These are phyloP conservation scores for Hortiboletus flavorubellus DNA, from an alignment of 768 basidiomycete species.

Conservation along the genomic window DNA sequence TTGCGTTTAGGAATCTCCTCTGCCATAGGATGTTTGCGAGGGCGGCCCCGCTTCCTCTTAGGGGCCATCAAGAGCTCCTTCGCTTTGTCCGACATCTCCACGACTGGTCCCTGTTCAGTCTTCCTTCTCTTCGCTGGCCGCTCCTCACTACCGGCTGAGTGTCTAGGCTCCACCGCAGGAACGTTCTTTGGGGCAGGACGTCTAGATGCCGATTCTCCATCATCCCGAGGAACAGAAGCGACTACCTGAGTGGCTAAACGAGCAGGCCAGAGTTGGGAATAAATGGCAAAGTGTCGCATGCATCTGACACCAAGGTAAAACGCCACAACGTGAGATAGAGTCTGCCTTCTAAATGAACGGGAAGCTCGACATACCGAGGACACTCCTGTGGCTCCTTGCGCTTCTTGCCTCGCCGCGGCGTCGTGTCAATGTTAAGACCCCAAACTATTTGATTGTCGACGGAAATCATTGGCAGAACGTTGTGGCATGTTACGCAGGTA, in stretches of 20 bases:
- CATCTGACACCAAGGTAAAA: slow-evolving; percentile 45
- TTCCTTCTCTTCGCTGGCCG: slow-evolving; percentile 50
- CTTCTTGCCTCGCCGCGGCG: slow-evolving; percentile 45
- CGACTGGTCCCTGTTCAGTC: slow-evolving; percentile 33
- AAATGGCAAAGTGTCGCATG: slow-evolving; percentile 78
- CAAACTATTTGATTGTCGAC: slow-evolving; percentile 74
- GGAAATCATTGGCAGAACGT: slow-evolving; percentile 70
- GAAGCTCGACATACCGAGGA: slow-evolving; percentile 52
- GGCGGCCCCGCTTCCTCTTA: slow-evolving; percentile 34
- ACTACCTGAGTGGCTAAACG: slow-evolving; percentile 51
- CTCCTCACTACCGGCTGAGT: slow-evolving; percentile 41
- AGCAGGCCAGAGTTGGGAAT: slow-evolving; percentile 66
- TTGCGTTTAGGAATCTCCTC: slow-evolving; percentile 34
- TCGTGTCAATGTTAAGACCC: slow-evolving; percentile 55
- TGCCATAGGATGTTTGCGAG: slow-evolving; percentile 33
- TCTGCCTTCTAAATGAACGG: slow-evolving; percentile 22
- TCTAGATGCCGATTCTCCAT: slow-evolving; percentile 35
- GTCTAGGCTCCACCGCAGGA: slow-evolving; percentile 53
- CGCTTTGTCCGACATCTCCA: slow-evolving; percentile 34
- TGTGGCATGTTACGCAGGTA: slow-evolving; percentile 67
- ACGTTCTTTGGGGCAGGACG: slow-evolving; percentile 51
- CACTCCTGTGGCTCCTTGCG: slow-evolving; percentile 68
- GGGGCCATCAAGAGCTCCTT: slow-evolving; percentile 30
- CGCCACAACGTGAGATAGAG: slow-evolving; percentile 13
- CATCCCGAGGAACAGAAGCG: slow-evolving; percentile 46